Evolutionary conservation across 1,139 yeast species (phyloP).

Genomic region (Lodderomyces orthopsilosis): DNA sequence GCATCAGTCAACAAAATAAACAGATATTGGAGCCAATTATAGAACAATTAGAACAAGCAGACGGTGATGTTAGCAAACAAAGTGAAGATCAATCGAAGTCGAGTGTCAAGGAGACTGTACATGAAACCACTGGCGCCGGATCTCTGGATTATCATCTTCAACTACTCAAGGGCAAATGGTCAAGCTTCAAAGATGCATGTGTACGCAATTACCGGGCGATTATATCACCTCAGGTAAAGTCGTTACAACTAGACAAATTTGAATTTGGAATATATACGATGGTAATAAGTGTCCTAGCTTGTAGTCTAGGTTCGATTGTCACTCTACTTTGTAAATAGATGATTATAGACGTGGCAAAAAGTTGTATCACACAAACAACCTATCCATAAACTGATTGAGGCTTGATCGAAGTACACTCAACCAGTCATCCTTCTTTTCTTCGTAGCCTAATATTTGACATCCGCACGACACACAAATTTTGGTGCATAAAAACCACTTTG

Average conservation of each 20-base stretch:
- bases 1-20: constrained; percentile 18
- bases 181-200: constrained; percentile 15
- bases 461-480: not conserved
- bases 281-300: constrained; percentile 20
- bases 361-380: too few species aligned
- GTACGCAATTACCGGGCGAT: constrained; percentile 18
- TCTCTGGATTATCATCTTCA: constrained; percentile 2
- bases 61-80: constrained; percentile 6
- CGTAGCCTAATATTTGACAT: not conserved
- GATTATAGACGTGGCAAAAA: not conserved
- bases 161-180: constrained; percentile 17
- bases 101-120: not conserved
- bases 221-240: constrained; percentile 17
- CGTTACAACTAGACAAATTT: constrained; percentile 21
- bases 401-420: too few species aligned
- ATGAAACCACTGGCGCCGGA: not conserved
- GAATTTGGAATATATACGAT: constrained; percentile 24
- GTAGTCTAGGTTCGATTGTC: constrained; percentile 23
- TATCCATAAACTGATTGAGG: too few species aligned
- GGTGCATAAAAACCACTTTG: not conserved
- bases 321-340: constrained; percentile 14
- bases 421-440: too few species aligned
- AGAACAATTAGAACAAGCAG: constrained; percentile 12
- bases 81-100: not conserved
- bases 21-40: constrained; percentile 13